Evolutionary conservation across 805 yeast species (phyloP), one percentile per base, ranked within the genome.

Genomic region (Pichia sporocuriosa): DNA sequence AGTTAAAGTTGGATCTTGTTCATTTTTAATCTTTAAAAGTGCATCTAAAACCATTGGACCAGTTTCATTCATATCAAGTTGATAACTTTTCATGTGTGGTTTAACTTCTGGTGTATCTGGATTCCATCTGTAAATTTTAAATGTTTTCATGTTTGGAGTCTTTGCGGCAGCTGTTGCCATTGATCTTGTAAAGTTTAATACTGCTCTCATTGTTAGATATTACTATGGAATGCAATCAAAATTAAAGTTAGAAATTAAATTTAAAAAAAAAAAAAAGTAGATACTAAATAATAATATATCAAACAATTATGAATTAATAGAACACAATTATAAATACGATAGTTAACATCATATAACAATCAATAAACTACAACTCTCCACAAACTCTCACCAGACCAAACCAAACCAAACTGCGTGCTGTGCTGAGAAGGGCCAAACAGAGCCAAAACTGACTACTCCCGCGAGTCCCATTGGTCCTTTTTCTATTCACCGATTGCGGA

Each of bases 31-130:
- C 69, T 89, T 89, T 52, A 93, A 66, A 46, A 93, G 67, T 22
- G 97, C 98, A 66, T 93, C 98, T 59, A 93, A 73, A 39, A 93
- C 84, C 98, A 93, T 93, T 43, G 98, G 98, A 50, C 98, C 98
- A 69, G 96, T 86, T 39, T 81, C 69, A 68, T 88, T 83, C 63
- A 93, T 75, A 65, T 93, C 95, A 37, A 93, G 73, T 53, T 85
- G 73, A 69, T 84, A 93, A 49, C 75, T 73, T 67, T 86, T 81
- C 77, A 93, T 75, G 51, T 72, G 70, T 46, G 98, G 98, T 73
- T 89, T 86, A 53, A 77, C 80, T 53, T 85, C 88, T 39, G 98
- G 98, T 39, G 86, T 78, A 63, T 93, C 98, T 43, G 98, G 98
- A 59, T 84, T 84, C 98, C 98, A 93, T 70, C 98, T 81, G 75